Percentiles rank a stretch among this genome's conserved stretches.
Evolutionary conservation across 345 rosid genomes (phyloP).

Genomic region (Luvunga scandens): DNA sequence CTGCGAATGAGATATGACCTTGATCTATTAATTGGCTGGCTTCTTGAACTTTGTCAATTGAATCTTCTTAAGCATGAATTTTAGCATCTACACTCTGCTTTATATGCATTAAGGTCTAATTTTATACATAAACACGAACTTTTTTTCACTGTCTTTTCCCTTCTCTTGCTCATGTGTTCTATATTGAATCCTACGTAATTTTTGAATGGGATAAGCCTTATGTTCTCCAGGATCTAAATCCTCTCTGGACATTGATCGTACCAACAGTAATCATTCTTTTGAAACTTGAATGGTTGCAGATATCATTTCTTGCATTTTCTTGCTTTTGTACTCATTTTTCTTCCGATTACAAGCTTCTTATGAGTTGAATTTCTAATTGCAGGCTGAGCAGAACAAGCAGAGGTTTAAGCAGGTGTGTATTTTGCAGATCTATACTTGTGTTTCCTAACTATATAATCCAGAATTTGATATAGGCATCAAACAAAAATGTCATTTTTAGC

Average conservation of each 20-base stretch:
- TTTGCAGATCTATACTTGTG: not conserved
- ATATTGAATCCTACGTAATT: not conserved
- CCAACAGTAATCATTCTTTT: not conserved
- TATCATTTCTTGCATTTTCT: not conserved
- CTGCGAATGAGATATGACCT: not conserved
- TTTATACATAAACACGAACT: not conserved
- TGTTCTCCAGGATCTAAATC: not conserved
- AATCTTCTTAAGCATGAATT: not conserved
- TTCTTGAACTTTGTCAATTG: not conserved
- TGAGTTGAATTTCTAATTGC: slow-evolving; percentile 18
- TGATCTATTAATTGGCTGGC: not conserved
- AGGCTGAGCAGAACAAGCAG: slow-evolving; percentile 39
- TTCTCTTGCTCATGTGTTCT: not conserved
- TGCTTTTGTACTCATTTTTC: not conserved
- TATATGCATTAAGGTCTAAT: not conserved
- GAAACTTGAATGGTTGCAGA: not conserved
- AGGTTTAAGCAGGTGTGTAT: slow-evolving; percentile 39
- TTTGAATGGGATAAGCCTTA: not conserved
- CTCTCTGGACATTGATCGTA: not conserved
- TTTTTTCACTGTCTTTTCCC: not conserved
- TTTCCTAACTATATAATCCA: not conserved
- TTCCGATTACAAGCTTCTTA: not conserved
- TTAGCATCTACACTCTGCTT: not conserved
- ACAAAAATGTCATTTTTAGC: not conserved
- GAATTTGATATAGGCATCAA: not conserved